Evolutionary conservation across 345 rosid genomes (phyloP).

Genomic region (Eutrema japonicum): DNA sequence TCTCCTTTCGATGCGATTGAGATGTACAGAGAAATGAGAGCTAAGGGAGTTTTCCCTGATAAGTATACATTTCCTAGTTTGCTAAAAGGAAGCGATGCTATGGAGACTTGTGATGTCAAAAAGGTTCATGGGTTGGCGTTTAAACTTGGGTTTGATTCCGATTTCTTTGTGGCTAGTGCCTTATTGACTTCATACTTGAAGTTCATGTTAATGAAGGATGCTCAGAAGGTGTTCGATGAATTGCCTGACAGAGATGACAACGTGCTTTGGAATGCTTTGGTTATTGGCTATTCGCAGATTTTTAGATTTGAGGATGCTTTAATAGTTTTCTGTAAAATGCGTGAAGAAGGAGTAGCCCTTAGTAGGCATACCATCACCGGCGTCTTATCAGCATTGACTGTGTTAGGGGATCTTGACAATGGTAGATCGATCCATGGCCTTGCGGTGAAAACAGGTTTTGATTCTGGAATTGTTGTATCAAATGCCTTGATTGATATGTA

Average conservation of each 20-base stretch:
- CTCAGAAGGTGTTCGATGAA: slow-evolving; percentile 60
- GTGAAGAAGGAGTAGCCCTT: slow-evolving; percentile 43
- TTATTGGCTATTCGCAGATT: slow-evolving; percentile 59
- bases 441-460: slow-evolving; percentile 52
- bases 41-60: slow-evolving; percentile 53
- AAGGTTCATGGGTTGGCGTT: slow-evolving; percentile 60
- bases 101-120: slow-evolving; percentile 50
- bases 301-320: slow-evolving; percentile 54
- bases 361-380: slow-evolving; percentile 58
- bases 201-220: slow-evolving; percentile 48
- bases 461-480: slow-evolving; percentile 46
- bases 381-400: slow-evolving; percentile 53
- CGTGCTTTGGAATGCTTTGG: slow-evolving; percentile 73
- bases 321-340: slow-evolving; percentile 50
- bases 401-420: slow-evolving; percentile 46
- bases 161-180: slow-evolving; percentile 59
- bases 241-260: slow-evolving; percentile 55
- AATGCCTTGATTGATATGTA: slow-evolving; percentile 74
- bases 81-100: slow-evolving; percentile 57
- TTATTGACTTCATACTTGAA: slow-evolving; percentile 52
- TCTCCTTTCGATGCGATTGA: slow-evolving; percentile 48
- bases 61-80: slow-evolving; percentile 66
- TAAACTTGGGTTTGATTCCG: slow-evolving; percentile 59
- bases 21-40: slow-evolving; percentile 53
- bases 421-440: slow-evolving; percentile 58